Base-by-base conservation (phyloP, 257 asterid genomes). In the Fraxinus pennsylvanica region DNA sequence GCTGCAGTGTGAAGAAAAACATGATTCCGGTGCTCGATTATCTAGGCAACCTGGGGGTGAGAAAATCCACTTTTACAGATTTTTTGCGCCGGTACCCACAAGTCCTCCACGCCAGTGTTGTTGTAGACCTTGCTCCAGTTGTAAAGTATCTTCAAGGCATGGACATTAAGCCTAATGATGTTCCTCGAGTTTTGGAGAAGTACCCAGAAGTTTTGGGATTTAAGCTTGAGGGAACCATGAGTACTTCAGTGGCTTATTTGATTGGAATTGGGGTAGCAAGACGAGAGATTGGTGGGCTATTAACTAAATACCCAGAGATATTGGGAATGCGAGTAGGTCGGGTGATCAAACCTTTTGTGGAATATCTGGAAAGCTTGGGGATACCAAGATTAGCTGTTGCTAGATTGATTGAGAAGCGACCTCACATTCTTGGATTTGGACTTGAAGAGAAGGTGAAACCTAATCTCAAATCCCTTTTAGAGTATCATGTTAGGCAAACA, bases 81-180 rank as follows among this genome's bases (percentile, higher is more conserved):
- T 95, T 95, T 76, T 82, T 95, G 82, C 94, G 94, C 22, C 84
- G 87, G 38, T 93, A 92, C 80, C 99, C 99, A 14, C 97, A 95
- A 80, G 99, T 95, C 76, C 98, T 95, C 76, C 98, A 95, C 84
- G 95, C 98, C 70, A 95, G 99, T 79, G 98, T 96, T 57, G 97
- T 92, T 74, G 91, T 96, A 68, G 99, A 96, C 84, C 91, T 96
- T 78, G 92, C 86, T 9, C 98, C 98, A 4, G 98, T 95, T 82
- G 97, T 95, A 57, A 93, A 88, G 66, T 93, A 95, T 84, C 99
- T 95, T 71, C 97, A 93, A 76, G 99, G 98, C 68, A 88, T 95
- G 97, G 99, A 95, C 86, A 90, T 95, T 69, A 93, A 91, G 87
- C 97, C 96, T 71, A 81, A 65, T 78, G 97, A 95, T 76, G 83